phyloP scores from a whole-genome alignment of 768 basidiomycete genomes.

The Fomitopsis pulvina region DNA sequence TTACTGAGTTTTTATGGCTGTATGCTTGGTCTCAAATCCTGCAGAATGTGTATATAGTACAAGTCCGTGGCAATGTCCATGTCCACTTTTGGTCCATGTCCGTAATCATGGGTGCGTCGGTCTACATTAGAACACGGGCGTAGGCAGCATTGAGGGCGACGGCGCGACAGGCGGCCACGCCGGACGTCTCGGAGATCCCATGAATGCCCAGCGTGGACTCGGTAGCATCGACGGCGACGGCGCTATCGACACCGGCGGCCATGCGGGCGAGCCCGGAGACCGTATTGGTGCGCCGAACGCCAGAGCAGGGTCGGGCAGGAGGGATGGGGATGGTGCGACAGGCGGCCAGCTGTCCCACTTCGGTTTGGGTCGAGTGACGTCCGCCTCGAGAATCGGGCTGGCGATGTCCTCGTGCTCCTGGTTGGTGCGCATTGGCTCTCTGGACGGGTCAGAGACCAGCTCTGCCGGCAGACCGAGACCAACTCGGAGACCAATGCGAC shows the following conservation, averaged over 20 bases:
- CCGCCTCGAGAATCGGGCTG: not conserved
- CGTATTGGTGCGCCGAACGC: not conserved
- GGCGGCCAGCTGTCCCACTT: not conserved
- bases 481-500: not conserved
- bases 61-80: too few relatives aligned
- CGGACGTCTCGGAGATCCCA: not conserved
- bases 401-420: not conserved
- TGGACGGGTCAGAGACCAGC: not conserved
- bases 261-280: not conserved
- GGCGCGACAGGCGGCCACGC: not conserved
- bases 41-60: too few relatives aligned
- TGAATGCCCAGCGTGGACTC: not conserved
- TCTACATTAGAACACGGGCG: not conserved
- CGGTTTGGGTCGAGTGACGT: not conserved
- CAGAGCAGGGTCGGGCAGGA: not conserved
- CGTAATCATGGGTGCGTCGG: too few relatives aligned
- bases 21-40: too few relatives aligned
- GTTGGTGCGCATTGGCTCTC: not conserved
- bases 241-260: not conserved
- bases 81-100: too few relatives aligned
- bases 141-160: not conserved
- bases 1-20: too few relatives aligned
- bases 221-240: not conserved
- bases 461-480: not conserved
- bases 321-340: not conserved